A percentile compares a stretch with the other conserved stretches of the same genome.
phyloP scores from a whole-genome alignment of 2,329 filamentous ascomycete species.

The Arthrinium puccinioides region DNA sequence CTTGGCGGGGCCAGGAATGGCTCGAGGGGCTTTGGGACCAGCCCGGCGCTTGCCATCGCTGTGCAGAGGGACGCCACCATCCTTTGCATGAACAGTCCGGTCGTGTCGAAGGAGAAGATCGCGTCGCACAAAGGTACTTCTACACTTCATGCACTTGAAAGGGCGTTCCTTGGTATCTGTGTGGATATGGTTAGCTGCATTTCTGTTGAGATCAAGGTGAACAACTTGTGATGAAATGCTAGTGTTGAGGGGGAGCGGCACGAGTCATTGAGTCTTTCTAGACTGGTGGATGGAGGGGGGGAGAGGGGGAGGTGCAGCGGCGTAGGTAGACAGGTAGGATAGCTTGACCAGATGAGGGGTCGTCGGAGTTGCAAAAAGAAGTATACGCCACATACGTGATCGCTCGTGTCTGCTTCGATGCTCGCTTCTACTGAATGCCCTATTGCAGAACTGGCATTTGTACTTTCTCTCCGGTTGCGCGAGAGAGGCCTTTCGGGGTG shows the following conservation, averaged over 20 bases:
- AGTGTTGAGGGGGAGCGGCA: slow-evolving; percentile 7
- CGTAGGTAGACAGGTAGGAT: background rate
- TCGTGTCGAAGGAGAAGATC: slow-evolving; percentile 95
- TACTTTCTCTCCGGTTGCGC: slow-evolving; percentile 89
- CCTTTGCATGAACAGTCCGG: slow-evolving; percentile 96
- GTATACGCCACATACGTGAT: slow-evolving; percentile 70
- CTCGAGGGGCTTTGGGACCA: slow-evolving; percentile 55
- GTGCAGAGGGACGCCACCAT: slow-evolving; percentile 87
- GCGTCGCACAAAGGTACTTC: slow-evolving; percentile 95
- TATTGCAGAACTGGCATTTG: slow-evolving; percentile 98
- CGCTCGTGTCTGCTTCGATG: slow-evolving; percentile 95
- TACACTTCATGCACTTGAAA: slow-evolving; percentile 97
- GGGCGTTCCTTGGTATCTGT: slow-evolving; percentile 96
- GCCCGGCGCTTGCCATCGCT: slow-evolving; percentile 88
- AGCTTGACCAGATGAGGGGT: slow-evolving; percentile 5
- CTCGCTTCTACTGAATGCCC: slow-evolving; percentile 95
- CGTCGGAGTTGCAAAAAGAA: slow-evolving; percentile 7
- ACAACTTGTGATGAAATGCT: slow-evolving; percentile 2
- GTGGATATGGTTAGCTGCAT: slow-evolving; percentile 18
- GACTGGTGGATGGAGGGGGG: slow-evolving; percentile 9
- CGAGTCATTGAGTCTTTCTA: slow-evolving; percentile 4
- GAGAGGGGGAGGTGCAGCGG: background rate
- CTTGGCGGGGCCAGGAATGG: slow-evolving; percentile 63
- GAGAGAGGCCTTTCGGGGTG: slow-evolving; percentile 66
- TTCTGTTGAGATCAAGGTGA: slow-evolving; percentile 10